Base-by-base conservation (phyloP, 2,329 filamentous ascomycete genomes). In the Fonsecaea nubica region DNA sequence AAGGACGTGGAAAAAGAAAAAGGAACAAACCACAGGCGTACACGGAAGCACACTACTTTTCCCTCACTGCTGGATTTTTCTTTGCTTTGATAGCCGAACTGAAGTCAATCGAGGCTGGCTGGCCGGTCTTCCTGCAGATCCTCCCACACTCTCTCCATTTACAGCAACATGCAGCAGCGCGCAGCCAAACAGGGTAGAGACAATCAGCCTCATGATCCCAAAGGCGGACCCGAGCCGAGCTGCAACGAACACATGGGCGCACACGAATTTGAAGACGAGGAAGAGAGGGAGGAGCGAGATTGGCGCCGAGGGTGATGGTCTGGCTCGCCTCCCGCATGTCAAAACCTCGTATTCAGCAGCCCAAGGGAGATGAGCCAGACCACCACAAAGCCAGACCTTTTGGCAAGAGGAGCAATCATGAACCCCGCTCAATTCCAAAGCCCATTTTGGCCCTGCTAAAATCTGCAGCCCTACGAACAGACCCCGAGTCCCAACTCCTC, bases 91-190 rank as follows among this genome's bases (percentile, higher is more conserved):
- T 61, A 61, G 48, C 45, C 58, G 58, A 61, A 54, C 45, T 25
- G 45, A 61, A 61, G 18, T 53, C 58, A 61, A 53, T 53, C 33
- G 36, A 42, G 48, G 58, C 58, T 61, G 58, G 58, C 58, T 61
- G 57, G 42, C 53, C 10, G 57, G 42, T 32, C 18, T 48, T 48
- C 35, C 57, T 59, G 57, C 57, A 61, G 58, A 61, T 61, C 48
- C 57, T 53, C 6, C 38, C 30, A 52, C 42, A 48, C 42, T 35
- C 15, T 32, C 30, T 32, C 30, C 32, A 12, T n/a, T 13, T 15
- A 13, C 40, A 59, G 40, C 30, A 25, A 35, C 57, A 2, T 48
- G 42, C 57, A 52, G 57, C 38, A 52, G 25, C 25, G 12, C 57
- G 18, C n/a, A 48, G 36, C 58, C 58, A 53, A 40, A 61, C 18